Conservation (phyloP, 2,329 filamentous ascomycete genomes). For the Cordyceps farinosa region DNA sequence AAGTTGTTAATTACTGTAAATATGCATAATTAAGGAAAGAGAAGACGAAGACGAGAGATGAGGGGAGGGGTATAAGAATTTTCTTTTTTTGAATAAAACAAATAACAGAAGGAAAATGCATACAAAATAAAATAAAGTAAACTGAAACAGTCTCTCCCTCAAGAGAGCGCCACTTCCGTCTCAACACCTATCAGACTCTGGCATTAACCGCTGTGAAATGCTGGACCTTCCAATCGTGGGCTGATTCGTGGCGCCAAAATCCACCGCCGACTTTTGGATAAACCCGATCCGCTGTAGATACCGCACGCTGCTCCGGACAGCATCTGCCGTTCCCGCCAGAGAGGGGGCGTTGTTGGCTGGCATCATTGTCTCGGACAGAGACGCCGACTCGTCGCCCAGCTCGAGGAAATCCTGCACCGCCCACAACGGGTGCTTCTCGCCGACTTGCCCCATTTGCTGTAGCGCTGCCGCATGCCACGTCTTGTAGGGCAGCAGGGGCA, state of each 20-base stretch:
- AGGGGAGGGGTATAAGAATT: too few species aligned
- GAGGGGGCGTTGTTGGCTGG: neutral
- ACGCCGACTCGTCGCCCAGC: neutral
- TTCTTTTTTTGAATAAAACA: too few species aligned
- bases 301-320: neutral
- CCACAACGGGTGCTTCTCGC: neutral
- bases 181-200: neutral
- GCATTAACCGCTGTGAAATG: neutral
- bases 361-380: neutral
- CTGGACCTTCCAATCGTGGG: neutral
- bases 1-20: too few species aligned
- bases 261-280: neutral
- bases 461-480: neutral
- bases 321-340: neutral
- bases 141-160: too few species aligned
- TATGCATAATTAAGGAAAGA: too few species aligned
- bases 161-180: too few species aligned
- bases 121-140: too few species aligned
- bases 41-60: too few species aligned
- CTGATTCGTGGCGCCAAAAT: neutral
- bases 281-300: neutral
- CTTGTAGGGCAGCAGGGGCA: neutral
- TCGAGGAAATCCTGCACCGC: slow-evolving; percentile 1
- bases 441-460: neutral
- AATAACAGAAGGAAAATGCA: neutral